phyloP scores from a whole-genome alignment of 441 rosid species.

The Cnidoscolus chayamansa region DNA sequence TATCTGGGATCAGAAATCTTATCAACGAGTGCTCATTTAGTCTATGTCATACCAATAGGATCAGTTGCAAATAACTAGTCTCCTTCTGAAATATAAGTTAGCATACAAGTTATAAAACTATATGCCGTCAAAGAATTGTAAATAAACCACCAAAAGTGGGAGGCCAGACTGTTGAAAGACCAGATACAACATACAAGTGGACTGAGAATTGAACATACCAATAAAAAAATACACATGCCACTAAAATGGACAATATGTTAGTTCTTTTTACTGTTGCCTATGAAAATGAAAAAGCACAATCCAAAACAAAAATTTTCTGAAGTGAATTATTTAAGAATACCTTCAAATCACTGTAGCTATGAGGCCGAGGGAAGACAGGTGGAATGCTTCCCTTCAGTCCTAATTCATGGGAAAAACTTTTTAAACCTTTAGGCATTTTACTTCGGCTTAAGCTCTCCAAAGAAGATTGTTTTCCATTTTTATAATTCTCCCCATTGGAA shows the following conservation, averaged over 20 bases:
- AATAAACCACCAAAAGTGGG: background rate
- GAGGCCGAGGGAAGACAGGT: conserved; percentile 52
- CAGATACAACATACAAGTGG: background rate
- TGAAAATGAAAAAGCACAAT: conserved; percentile 5
- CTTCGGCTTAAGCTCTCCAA: conserved; percentile 28
- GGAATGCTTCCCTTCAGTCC: conserved; percentile 69
- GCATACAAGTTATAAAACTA: background rate
- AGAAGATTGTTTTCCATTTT: conserved; percentile 31
- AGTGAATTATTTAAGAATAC: conserved; percentile 26
- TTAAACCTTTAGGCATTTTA: conserved; percentile 50
- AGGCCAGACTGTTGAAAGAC: background rate
- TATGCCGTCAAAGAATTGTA: background rate
- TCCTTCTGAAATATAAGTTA: background rate
- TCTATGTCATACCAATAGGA: background rate
- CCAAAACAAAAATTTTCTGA: conserved; percentile 3
- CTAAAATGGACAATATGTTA: background rate
- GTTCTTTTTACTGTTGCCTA: background rate
- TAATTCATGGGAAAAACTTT: conserved; percentile 79
- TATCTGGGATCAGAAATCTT: conserved; percentile 3
- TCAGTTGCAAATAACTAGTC: background rate
- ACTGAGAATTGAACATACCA: background rate
- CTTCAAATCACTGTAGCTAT: conserved; percentile 68
- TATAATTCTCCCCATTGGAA: conserved; percentile 21
- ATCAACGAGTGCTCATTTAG: background rate
- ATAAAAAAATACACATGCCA: background rate